These are phyloP conservation scores for Zalaria sp. DNA, from an alignment of 2,329 filamentous ascomycete genomes.

Conservation along the genomic window DNA sequence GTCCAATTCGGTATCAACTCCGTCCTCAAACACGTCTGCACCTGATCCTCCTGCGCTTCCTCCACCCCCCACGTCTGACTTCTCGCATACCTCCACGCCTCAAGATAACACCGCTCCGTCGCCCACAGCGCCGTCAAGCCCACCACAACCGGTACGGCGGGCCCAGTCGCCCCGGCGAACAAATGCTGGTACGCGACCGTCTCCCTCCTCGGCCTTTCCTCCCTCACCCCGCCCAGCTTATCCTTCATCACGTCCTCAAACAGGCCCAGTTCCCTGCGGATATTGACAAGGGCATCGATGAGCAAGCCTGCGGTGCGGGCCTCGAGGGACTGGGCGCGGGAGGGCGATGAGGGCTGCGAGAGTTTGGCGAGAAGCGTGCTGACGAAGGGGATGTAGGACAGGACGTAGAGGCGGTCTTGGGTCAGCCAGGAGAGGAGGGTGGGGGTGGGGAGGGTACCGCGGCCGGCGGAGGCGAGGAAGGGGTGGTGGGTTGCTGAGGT, in stretches of 20 bases:
- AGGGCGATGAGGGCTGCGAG: slow-evolving; percentile 32
- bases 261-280: slow-evolving; percentile 50
- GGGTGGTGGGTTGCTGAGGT: slow-evolving; percentile 48
- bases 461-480: slow-evolving; percentile 51
- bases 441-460: slow-evolving; percentile 43
- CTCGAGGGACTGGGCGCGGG: slow-evolving; percentile 32
- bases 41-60: slow-evolving; percentile 24
- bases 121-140: slow-evolving; percentile 60
- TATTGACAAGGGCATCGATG: slow-evolving; percentile 49
- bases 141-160: slow-evolving; percentile 42
- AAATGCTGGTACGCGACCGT: slow-evolving; percentile 38
- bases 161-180: slow-evolving; percentile 41
- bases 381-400: slow-evolving; percentile 54
- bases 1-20: slow-evolving; percentile 38
- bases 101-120: slow-evolving; percentile 47
- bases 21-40: slow-evolving; percentile 27
- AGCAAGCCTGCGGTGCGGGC: slow-evolving; percentile 47
- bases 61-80: slow-evolving; percentile 12
- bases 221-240: background rate
- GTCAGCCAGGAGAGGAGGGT: slow-evolving; percentile 52
- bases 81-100: slow-evolving; percentile 31
- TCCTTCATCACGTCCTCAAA: slow-evolving; percentile 39
- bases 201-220: slow-evolving; percentile 8
- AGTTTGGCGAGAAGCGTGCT: slow-evolving; percentile 49
- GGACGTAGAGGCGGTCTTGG: slow-evolving; percentile 58